Conservation (phyloP, 2,329 filamentous ascomycete genomes). For the Hypomyces perniciosus region DNA sequence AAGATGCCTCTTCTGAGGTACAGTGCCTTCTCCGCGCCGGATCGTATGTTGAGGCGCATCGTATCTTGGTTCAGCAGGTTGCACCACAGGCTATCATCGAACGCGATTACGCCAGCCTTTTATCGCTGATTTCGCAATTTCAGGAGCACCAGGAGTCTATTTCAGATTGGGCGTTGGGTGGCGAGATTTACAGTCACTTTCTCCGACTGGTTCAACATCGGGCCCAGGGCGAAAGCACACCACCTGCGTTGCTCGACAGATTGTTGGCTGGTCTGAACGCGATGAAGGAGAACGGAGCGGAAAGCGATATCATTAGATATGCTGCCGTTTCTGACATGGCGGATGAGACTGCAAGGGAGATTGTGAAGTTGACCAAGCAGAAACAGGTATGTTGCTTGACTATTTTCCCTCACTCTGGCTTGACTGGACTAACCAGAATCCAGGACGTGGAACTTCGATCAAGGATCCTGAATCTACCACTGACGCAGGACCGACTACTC, state of each 20-base stretch:
- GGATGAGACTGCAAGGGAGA: conserved; percentile 61
- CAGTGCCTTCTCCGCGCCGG: conserved; percentile 73
- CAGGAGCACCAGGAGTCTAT: conserved; percentile 55
- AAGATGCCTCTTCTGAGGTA: conserved; percentile 65
- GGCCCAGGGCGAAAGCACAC: conserved; percentile 34
- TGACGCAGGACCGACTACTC: conserved; percentile 68
- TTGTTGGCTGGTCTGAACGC: conserved; percentile 51
- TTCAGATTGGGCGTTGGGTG: conserved; percentile 70
- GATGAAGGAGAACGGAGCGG: conserved; percentile 41
- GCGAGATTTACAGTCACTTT: conserved; percentile 68
- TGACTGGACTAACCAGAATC: conserved; percentile 4
- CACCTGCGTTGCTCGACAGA: conserved; percentile 46
- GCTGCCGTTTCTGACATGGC: conserved; percentile 82
- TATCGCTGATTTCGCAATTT: conserved; percentile 67
- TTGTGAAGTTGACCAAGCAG: conserved; percentile 49
- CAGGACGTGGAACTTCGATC: conserved; percentile 33
- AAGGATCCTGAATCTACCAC: conserved; percentile 51
- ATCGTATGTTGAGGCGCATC: conserved; percentile 75
- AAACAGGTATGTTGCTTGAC: conserved; percentile 46
- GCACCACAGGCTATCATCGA: conserved; percentile 79
- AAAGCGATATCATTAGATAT: conserved; percentile 45
- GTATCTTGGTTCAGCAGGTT: conserved; percentile 72
- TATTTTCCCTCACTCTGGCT: neutral
- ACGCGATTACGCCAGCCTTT: conserved; percentile 67
- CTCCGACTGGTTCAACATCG: conserved; percentile 44